A percentile compares a stretch with the other conserved stretches of the same genome.
phyloP scores from a whole-genome alignment of 2,329 filamentous ascomycete genomes.

The Grosmannia serpens region DNA sequence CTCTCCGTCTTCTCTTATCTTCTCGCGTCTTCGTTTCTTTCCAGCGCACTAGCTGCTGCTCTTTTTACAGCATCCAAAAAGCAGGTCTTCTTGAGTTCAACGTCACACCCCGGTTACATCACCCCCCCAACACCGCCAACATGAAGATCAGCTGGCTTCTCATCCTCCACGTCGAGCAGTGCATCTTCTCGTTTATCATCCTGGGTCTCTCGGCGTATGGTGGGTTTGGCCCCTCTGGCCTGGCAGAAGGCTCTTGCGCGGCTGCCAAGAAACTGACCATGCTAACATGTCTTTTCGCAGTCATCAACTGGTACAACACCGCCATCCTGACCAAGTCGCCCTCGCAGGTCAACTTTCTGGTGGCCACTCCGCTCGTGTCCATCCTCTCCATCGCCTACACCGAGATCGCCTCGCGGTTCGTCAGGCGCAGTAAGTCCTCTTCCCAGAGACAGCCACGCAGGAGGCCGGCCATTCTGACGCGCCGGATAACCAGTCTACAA shows the following conservation, averaged over 20 bases:
- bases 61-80: constrained; percentile 7
- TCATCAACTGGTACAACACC: constrained; percentile 48
- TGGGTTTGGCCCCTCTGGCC: constrained; percentile 16
- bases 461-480: too few relatives aligned
- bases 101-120: not conserved
- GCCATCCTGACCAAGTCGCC: constrained; percentile 44
- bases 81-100: constrained; percentile 1
- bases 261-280: too few relatives aligned
- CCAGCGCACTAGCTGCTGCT: constrained; percentile 17
- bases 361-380: constrained; percentile 43
- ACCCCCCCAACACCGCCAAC: not conserved
- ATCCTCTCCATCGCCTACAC: constrained; percentile 43
- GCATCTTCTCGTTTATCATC: constrained; percentile 32
- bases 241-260: too few relatives aligned
- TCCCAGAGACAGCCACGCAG: too few relatives aligned
- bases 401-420: constrained; percentile 35
- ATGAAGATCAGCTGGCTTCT: constrained; percentile 26
- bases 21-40: constrained; percentile 13
- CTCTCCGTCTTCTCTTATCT: constrained; percentile 7
- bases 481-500: constrained; percentile 25
- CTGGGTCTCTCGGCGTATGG: constrained; percentile 37
- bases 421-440: constrained; percentile 25
- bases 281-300: constrained; percentile 21
- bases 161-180: constrained; percentile 34
- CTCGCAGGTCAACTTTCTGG: constrained; percentile 44